Base-by-base conservation (phyloP, 768 basidiomycete species). In the Neoboletus brunneissimus region DNA sequence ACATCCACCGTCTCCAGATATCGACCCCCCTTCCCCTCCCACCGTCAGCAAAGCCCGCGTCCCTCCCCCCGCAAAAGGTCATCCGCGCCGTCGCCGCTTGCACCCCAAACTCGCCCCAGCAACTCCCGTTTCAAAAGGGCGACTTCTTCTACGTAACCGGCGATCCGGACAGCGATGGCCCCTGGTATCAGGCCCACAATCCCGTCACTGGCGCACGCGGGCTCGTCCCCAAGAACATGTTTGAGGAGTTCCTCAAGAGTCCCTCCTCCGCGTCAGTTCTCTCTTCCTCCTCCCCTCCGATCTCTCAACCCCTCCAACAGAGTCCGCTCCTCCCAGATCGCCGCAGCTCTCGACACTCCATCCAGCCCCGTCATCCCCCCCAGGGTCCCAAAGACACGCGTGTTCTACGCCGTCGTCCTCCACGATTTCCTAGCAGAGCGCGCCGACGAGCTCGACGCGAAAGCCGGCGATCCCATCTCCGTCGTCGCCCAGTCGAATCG, bases 401-500 rank as follows among this genome's bases (percentile, higher is more conserved):
- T 90, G 12, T 91, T 90, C 69, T 99, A 97, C 69, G 97, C 96
- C 23, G 82, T 96, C 63, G 97, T 99, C 27, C 82, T 94, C 58
- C 96, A 98, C 67, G 95, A 98, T 67, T 99, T 99, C 64, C 71
- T 78, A 13, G 95, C 97, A n/a, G 97, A 99, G 72, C 84, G 97
- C 44, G 83, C 91, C 5, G 97, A 99, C 69, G 97, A 99, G 67
- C 85, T 99, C 45, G 95, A 96, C 58, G 96, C 96, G 2, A 94
- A 89, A 66, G 83, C 87, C 0, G 96, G 95, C 35, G 97, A 99
- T 66, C 81, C 91, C 9, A 91, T 99, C 68, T 90, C 95, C 18
- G 93, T 99, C 57, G 97, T 98, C 54, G 97, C 97, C 0, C 97
- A 98, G 72, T 98, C 95, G n/a, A 99, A 98, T 68, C 92, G 94